Base-by-base conservation (phyloP, 805 yeast species). In the Candida dajiaensis region DNA sequence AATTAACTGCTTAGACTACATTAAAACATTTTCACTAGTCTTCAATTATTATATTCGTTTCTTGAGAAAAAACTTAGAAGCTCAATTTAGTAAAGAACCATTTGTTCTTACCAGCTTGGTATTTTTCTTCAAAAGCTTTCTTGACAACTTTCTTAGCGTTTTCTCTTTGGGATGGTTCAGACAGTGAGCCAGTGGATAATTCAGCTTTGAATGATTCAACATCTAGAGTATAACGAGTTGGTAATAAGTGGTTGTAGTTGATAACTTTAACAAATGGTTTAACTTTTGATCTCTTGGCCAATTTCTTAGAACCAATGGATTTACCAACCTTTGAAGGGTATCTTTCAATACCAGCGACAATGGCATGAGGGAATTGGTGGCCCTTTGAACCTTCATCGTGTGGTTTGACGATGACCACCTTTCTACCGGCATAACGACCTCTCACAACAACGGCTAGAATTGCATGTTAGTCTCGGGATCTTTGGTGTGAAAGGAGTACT, bases 391-490 rank as follows among this genome's bases (percentile, higher is more conserved):
- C 99, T 70, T 94, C 97, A 71, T 94, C 98, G 73, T 87, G 95
- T 65, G 97, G 94, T 78, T 88, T 89, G 72, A 94, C 90, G 71
- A 94, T 89, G 73, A 94, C 99, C 63, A 94, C 99, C 86, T 94
- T 94, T 87, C 90, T 92, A 82, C 99, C 99, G 74, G 99, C 99
- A 88, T 82, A 92, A 81, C 99, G 94, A 71, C 99, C 99, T 77
- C 98, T 92, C 76, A 90, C 96, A 74, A 94, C 90, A 79, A 94
- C 90, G 80, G 98, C 64, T 59, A 43, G 18, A 44, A 48, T 6
- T 13, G 3, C 4, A 19, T 26, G 53, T 54, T 56, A 49, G 51
- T 44, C 15, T 10, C 36, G 16, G 3, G 31, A 13, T 13, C n/a
- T 28, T 28, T 11, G 31, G 28, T 11, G 13, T 7, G 28, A 25